These are phyloP conservation scores for Pyrenula aspistea DNA, from an alignment of 495 filamentous ascomycete species.

Conservation along the genomic window DNA sequence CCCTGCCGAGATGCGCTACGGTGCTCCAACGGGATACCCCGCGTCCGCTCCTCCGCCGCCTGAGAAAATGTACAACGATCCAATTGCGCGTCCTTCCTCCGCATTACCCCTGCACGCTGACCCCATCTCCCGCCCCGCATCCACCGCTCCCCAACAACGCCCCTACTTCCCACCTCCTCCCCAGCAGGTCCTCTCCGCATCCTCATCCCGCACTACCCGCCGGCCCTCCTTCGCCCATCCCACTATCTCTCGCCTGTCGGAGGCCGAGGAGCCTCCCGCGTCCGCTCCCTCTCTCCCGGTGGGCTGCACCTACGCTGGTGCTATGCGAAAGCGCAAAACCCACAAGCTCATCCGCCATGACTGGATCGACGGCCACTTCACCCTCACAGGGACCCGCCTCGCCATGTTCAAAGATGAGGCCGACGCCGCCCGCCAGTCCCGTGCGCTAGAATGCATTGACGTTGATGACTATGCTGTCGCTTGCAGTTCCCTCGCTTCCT, in stretches of 20 bases:
- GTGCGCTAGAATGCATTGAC: slow-evolving; percentile 72
- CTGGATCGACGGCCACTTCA: slow-evolving; percentile 85
- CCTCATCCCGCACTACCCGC: background rate
- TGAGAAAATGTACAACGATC: slow-evolving; percentile 9
- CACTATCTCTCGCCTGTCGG: slow-evolving; percentile 8
- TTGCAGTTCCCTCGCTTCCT: slow-evolving; percentile 62
- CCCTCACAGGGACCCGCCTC: slow-evolving; percentile 71
- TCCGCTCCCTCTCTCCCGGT: slow-evolving; percentile 6
- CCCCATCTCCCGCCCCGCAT: slow-evolving; percentile 9
- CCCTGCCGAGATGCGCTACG: slow-evolving; percentile 74
- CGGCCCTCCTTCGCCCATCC: slow-evolving; percentile 1
- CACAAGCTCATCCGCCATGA: slow-evolving; percentile 81
- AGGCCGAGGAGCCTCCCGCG: slow-evolving; percentile 6
- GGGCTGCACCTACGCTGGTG: slow-evolving; percentile 58
- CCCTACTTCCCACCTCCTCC: no score
- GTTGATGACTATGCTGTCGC: slow-evolving; percentile 93
- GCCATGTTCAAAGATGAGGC: slow-evolving; percentile 65
- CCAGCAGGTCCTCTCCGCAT: background rate
- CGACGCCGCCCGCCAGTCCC: slow-evolving; percentile 26
- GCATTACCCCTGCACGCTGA: slow-evolving; percentile 28
- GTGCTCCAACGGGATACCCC: slow-evolving; percentile 3
- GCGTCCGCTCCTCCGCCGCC: slow-evolving; percentile 1
- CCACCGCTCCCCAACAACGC: slow-evolving; percentile 11
- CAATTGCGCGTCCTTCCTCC: slow-evolving; percentile 37
- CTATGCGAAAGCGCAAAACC: slow-evolving; percentile 91